Evolutionary conservation across 805 yeast species (phyloP).

Genomic region (Monosporozyma aquatica): DNA sequence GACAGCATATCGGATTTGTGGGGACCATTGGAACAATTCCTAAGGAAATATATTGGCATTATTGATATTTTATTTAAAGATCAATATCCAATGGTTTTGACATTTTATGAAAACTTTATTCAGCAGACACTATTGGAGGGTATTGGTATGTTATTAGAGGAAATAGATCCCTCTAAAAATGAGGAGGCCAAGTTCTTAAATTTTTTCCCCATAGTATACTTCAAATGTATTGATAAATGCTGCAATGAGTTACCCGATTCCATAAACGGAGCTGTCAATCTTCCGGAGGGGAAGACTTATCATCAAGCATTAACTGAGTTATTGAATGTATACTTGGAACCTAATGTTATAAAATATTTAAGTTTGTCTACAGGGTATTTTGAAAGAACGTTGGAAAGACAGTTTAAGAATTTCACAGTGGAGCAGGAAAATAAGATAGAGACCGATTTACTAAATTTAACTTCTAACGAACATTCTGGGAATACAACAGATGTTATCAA

Average conservation of each 20-base stretch:
- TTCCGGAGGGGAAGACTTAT: conserved; percentile 10
- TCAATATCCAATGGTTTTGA: conserved; percentile 33
- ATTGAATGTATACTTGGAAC: conserved; percentile 33
- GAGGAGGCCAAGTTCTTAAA: conserved; percentile 14
- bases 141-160: conserved; percentile 19
- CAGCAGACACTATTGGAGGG: conserved; percentile 30
- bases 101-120: conserved; percentile 32
- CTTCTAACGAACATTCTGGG: background rate
- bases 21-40: conserved; percentile 22
- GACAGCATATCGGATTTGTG: conserved; percentile 18
- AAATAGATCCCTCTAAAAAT: conserved; percentile 14
- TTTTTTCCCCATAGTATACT: conserved; percentile 30
- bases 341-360: conserved; percentile 28
- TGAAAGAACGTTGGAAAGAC: conserved; percentile 18
- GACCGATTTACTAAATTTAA: conserved; percentile 6
- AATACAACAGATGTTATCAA: background rate
- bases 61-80: conserved; percentile 34
- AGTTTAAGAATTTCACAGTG: conserved; percentile 25
- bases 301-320: conserved; percentile 25
- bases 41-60: conserved; percentile 31
- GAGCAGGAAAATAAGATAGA: conserved; percentile 23
- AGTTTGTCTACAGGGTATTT: conserved; percentile 27
- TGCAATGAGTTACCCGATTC: conserved; percentile 33
- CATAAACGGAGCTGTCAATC: conserved; percentile 29
- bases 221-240: conserved; percentile 20